Base-by-base conservation (phyloP, 495 filamentous ascomycete genomes). In the Chaetomium tenue region DNA sequence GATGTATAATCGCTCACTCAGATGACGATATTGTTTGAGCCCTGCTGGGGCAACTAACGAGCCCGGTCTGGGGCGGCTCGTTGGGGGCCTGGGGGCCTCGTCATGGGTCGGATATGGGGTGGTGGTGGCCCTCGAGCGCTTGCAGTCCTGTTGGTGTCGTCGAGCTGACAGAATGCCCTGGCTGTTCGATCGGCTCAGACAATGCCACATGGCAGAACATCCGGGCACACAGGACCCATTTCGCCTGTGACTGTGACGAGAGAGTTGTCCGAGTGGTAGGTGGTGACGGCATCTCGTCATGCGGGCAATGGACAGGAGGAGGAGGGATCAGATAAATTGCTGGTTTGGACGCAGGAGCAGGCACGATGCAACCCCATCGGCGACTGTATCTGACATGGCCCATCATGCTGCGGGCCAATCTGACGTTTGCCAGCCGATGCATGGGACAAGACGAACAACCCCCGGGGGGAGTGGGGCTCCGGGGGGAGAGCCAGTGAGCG, bases 151-250 rank as follows among this genome's bases (percentile, higher is more conserved):
- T 59, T 42, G 37, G 23, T 44, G 44, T 37, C 8, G 28, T 64
- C 22, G 13, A 18, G 20, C 20, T 52, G 61, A 53, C 22, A 16
- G 40, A 44, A 52, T 65, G 52, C 37, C 59, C 11, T 39, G 11
- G 1, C 47, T 26, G 18, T 40, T 47, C 55, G 55, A 58, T 57
- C 62, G 70, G 48, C 50, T 59, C 57, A 56, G 52, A 58, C 64
- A 58, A 62, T 70, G 70, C 72, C 67, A 74, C 67, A 71, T 74
- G 68, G 70, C 68, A 65, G 13, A 60, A 40, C 64, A 66, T 62
- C 57, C 20, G 57, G 42, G 22, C 28, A 46, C 50, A 50, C 33
- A 37, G 55, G 54, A 20, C 20, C 13, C 15, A 1, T 25, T 48
- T 30, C 7, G 26, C 47, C 25, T 28, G 61, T 46, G 61, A 42